A percentile compares a stretch with the other conserved stretches of the same genome.
These are phyloP conservation scores for Amaranthus palmeri DNA, from an alignment of 148 eudicot genomes.

Conservation along the genomic window DNA sequence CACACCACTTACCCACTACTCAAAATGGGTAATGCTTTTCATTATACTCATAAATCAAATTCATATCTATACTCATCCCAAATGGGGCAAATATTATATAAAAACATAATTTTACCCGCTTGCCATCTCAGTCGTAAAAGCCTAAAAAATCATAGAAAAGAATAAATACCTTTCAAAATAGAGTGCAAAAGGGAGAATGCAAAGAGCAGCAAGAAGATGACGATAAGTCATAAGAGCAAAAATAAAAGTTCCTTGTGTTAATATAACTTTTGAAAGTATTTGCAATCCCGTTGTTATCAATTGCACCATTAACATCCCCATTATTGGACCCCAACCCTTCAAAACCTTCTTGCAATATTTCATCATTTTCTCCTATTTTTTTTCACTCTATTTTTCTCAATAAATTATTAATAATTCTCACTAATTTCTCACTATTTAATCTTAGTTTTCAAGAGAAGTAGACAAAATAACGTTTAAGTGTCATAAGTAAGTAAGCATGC, in stretches of 20 bases:
- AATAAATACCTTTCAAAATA: slow-evolving; percentile 41
- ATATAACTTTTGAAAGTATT: slow-evolving; percentile 37
- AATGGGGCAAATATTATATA: too few species aligned
- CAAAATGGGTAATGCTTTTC: too few species aligned
- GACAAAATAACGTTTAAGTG: too few species aligned
- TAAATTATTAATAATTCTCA: too few species aligned
- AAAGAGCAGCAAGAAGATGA: slow-evolving; percentile 44
- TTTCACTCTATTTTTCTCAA: neutral
- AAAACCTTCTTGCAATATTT: slow-evolving; percentile 10
- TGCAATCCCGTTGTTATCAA: slow-evolving; percentile 43
- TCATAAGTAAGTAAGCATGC: too few species aligned
- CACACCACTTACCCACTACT: too few species aligned
- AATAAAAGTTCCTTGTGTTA: slow-evolving; percentile 42
- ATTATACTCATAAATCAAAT: too few species aligned
- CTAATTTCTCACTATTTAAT: neutral
- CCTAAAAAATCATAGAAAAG: neutral
- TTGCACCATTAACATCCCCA: slow-evolving; percentile 56
- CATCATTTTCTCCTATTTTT: slow-evolving; percentile 1
- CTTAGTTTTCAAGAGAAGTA: too few species aligned
- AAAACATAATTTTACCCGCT: too few species aligned
- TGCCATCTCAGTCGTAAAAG: too few species aligned
- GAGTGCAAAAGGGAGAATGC: slow-evolving; percentile 52
- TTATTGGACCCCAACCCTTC: slow-evolving; percentile 25
- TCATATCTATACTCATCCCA: too few species aligned
- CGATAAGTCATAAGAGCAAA: slow-evolving; percentile 59